Conservation (phyloP, 2,329 filamentous ascomycete species). For the Monosporascus sp. region DNA sequence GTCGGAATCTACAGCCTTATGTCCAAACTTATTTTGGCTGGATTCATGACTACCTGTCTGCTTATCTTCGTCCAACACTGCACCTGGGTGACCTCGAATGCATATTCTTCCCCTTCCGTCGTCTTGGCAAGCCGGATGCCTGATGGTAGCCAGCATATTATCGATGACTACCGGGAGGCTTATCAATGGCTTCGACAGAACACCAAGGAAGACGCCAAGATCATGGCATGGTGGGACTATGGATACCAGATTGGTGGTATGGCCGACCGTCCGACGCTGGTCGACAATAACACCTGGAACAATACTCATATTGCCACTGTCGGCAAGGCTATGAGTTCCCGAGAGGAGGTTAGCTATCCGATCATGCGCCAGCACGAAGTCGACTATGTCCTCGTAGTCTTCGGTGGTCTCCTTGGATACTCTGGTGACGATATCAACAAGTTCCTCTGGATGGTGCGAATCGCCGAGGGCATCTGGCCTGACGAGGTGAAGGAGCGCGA, state of each 20-base stretch:
- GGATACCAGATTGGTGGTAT: constrained; percentile 99
- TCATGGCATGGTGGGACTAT: constrained; percentile 99
- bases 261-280: constrained; percentile 93
- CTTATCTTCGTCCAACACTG: constrained; percentile 94
- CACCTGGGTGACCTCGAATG: constrained; percentile 98
- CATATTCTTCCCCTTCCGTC: constrained; percentile 96
- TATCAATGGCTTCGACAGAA: constrained; percentile 99
- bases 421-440: constrained; percentile 99
- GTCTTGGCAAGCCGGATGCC: constrained; percentile 88
- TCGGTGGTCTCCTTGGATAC: constrained; percentile 92
- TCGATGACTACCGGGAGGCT: constrained; percentile 97
- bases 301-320: constrained; percentile 99
- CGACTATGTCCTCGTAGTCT: constrained; percentile 96
- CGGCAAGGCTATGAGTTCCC: constrained; percentile 96
- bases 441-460: constrained; percentile 99
- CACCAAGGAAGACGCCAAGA: constrained; percentile 88
- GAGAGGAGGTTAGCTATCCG: constrained; percentile 95
- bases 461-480: constrained; percentile 99
- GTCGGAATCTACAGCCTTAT: constrained; percentile 78
- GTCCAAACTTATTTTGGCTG: constrained; percentile 75
- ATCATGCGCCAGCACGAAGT: constrained; percentile 99
- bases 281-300: constrained; percentile 99
- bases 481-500: constrained; percentile 96
- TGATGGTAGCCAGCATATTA: constrained; percentile 95
- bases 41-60: constrained; percentile 70